Base-by-base conservation (phyloP, 306 rosid genomes). In the Citrullus amarus region DNA sequence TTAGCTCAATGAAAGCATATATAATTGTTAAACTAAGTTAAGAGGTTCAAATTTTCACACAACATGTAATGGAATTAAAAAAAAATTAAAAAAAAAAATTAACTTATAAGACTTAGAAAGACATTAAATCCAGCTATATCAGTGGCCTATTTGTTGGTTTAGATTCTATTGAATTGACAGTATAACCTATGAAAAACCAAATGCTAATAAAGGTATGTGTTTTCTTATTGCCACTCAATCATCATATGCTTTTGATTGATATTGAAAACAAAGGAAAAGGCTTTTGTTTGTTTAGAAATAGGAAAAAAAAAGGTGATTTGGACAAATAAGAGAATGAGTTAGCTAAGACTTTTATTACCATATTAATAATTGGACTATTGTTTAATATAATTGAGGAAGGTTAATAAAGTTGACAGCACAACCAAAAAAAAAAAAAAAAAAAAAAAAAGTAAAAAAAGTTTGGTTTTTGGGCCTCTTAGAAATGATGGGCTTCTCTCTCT, bases 351-450 rank as follows among this genome's bases (percentile, higher is more conserved):
- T 66, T 46, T 73, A 50, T 48, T 50, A 48, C 43, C 59, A 48
- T 72, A 30, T 12, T 48, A 50, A 50, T 72, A 28, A 73, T 50
- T 50, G 43, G 36, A 3, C 15, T 51, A 48, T 73, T 50, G 14
- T 73, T 78, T 77, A 30, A 51, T 80, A 78, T 32, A 20, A 50
- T 38, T 36, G 82, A 67, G 80, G 83, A 90, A 81, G 90, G 83
- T 85, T 65, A 51, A 81, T 9, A 87, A 89, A 87, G 86, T 92
- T 87, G 96, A 93, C 90, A 51, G 83, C 88, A 66, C 85, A 93
- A 86, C 91, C 36, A 68, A n/a, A 67, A 36, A 65, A 2, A 18
- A 0, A 51, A n/a, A 56, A 44, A 83, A 87, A 82, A 78, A 74
- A 79, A 0, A 51, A n/a, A 56, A 44, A 83, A 87, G n/a, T n/a